phyloP scores from a whole-genome alignment of 768 basidiomycete genomes.

The Podaxis pistillaris region DNA sequence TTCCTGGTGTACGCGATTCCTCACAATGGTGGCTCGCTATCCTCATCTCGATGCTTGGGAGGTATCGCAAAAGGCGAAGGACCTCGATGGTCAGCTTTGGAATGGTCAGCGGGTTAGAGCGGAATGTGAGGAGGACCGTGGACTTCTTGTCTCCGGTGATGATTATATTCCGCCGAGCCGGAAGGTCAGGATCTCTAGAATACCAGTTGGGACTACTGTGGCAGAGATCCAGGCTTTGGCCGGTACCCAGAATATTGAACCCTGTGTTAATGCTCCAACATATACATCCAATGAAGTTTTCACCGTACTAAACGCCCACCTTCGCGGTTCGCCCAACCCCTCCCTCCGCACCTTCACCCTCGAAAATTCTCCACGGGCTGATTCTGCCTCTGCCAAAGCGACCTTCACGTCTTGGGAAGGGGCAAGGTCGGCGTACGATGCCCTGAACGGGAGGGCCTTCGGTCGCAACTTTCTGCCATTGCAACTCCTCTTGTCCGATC shows the following conservation, averaged over 20 bases:
- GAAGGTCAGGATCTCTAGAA: slow-evolving; percentile 7
- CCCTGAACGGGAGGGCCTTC: slow-evolving; percentile 33
- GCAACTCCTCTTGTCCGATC: slow-evolving; percentile 32
- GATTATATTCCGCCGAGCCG: not conserved
- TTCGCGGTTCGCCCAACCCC: not conserved
- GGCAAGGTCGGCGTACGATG: slow-evolving; percentile 37
- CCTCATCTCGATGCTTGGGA: slow-evolving; percentile 20
- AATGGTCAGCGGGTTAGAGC: slow-evolving; percentile 46
- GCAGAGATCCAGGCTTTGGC: slow-evolving; percentile 4
- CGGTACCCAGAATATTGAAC: not conserved
- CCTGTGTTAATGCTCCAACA: not conserved
- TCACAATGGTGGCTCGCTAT: slow-evolving; percentile 44
- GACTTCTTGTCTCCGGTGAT: slow-evolving; percentile 19
- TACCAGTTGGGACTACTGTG: not conserved
- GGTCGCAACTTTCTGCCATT: slow-evolving; percentile 29
- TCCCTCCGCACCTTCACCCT: slow-evolving; percentile 8
- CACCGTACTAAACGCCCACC: slow-evolving; percentile 8
- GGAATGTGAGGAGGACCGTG: slow-evolving; percentile 36
- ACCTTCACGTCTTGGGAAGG: slow-evolving; percentile 49
- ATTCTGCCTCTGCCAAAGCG: slow-evolving; percentile 30
- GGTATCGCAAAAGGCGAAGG: slow-evolving; percentile 32
- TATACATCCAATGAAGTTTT: slow-evolving; percentile 9
- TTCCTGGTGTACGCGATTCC: slow-evolving; percentile 49
- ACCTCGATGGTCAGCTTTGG: slow-evolving; percentile 35
- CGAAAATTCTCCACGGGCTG: not conserved